phyloP scores from a whole-genome alignment of 1,284 basidiomycete species.

The Kalmanozyma brasiliensis region DNA sequence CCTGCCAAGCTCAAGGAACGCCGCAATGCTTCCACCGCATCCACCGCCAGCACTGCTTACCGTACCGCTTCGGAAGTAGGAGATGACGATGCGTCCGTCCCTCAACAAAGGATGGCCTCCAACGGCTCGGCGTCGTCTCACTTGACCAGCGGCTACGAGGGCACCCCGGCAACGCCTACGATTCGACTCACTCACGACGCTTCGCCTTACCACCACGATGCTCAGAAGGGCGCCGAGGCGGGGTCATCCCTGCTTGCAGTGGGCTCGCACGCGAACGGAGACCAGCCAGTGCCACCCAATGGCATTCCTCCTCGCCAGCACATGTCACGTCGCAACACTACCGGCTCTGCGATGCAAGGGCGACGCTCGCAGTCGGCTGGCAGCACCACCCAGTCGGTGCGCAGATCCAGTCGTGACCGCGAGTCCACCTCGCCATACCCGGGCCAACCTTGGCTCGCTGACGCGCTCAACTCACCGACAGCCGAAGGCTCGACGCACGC shows the following conservation, averaged over 20 bases:
- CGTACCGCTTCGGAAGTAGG: slow-evolving; percentile 25
- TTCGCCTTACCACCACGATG: slow-evolving; percentile 35
- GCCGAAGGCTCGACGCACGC: slow-evolving; percentile 30
- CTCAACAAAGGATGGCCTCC: slow-evolving; percentile 22
- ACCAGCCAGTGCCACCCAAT: slow-evolving; percentile 16
- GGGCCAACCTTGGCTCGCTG: slow-evolving; percentile 24
- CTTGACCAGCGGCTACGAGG: slow-evolving; percentile 13
- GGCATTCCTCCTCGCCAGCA: slow-evolving; percentile 32
- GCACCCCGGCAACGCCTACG: slow-evolving; percentile 19
- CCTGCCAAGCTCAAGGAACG: slow-evolving; percentile 18
- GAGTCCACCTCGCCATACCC: slow-evolving; percentile 24
- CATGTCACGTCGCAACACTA: slow-evolving; percentile 51
- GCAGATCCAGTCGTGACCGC: slow-evolving; percentile 43
- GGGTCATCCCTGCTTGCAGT: slow-evolving; percentile 5
- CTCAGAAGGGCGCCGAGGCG: slow-evolving; percentile 9
- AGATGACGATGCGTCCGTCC: slow-evolving; percentile 22
- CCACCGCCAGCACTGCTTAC: slow-evolving; percentile 45
- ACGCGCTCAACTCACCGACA: slow-evolving; percentile 39
- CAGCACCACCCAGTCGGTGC: slow-evolving; percentile 25
- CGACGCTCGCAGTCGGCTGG: slow-evolving; percentile 36
- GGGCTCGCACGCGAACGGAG: slow-evolving; percentile 2
- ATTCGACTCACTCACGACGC: slow-evolving; percentile 47
- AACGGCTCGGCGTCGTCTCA: slow-evolving; percentile 22
- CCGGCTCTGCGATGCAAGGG: slow-evolving; percentile 45
- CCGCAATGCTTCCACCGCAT: slow-evolving; percentile 41